Conservation (phyloP, 1,139 yeast genomes). For the Saccharomycopsis crataegensis region DNA sequence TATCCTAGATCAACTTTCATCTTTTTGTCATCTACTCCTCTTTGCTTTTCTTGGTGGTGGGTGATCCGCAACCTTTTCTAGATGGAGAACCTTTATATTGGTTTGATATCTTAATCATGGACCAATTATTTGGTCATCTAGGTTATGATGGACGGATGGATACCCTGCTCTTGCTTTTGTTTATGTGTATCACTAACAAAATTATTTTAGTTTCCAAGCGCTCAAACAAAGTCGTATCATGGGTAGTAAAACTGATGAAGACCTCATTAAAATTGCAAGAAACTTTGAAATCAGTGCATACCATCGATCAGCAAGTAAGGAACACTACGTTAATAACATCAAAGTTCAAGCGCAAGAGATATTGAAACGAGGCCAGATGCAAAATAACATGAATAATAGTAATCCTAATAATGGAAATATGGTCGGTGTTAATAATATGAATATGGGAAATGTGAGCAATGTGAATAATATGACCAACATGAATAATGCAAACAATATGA, state of each 20-base stretch:
- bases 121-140: too few species aligned
- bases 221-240: conserved; percentile 10
- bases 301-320: conserved; percentile 4
- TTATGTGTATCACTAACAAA: neutral
- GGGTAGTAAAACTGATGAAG: conserved; percentile 11
- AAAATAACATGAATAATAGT: neutral
- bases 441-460: neutral
- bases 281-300: conserved; percentile 9
- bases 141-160: too few species aligned
- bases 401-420: neutral
- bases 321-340: conserved; percentile 11
- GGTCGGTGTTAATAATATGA: neutral
- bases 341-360: conserved; percentile 13
- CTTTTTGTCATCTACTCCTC: too few species aligned
- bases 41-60: too few species aligned
- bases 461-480: conserved; percentile 5
- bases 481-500: conserved; percentile 9
- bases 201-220: conserved; percentile 12
- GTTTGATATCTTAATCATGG: too few species aligned
- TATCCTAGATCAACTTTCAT: too few species aligned
- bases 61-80: too few species aligned
- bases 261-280: conserved; percentile 12
- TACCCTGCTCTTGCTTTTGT: too few species aligned
- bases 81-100: too few species aligned
- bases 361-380: conserved; percentile 1